phyloP scores from a whole-genome alignment of 331 rosid genomes.

The Quercus tomentella region DNA sequence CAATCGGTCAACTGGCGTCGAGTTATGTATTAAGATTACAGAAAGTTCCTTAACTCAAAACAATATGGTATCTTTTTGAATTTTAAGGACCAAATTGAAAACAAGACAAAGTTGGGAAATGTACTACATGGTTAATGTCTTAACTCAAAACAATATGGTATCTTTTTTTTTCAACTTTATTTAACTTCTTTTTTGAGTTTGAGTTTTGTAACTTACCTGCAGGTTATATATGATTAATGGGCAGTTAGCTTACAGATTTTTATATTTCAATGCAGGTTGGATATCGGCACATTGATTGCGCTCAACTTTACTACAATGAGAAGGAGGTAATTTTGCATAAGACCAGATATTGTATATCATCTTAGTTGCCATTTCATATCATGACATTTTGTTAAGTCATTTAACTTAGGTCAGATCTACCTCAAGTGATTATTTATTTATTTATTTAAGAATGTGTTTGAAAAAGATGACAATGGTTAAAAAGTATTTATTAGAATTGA shows the following conservation, averaged over 20 bases:
- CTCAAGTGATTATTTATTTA: too few relatives aligned
- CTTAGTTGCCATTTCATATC: not conserved
- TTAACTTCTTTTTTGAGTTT: too few relatives aligned
- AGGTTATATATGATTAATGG: not conserved
- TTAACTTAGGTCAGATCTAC: too few relatives aligned
- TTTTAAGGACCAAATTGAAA: too few relatives aligned
- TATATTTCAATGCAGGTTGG: constrained; percentile 25
- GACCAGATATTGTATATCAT: not conserved
- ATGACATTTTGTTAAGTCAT: not conserved
- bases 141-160: not conserved
- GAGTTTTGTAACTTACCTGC: not conserved
- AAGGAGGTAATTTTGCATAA: constrained; percentile 29
- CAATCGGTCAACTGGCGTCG: too few relatives aligned
- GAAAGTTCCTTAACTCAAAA: too few relatives aligned
- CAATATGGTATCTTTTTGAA: too few relatives aligned
- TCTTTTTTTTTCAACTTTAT: not conserved
- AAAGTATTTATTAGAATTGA: too few relatives aligned
- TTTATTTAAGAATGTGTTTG: too few relatives aligned
- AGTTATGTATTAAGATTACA: too few relatives aligned
- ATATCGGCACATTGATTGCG: constrained; percentile 47
- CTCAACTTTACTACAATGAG: constrained; percentile 36
- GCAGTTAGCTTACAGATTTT: not conserved
- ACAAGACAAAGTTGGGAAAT: too few relatives aligned
- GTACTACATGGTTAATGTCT: not conserved
- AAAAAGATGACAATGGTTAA: too few relatives aligned